Percentiles rank a stretch among this genome's conserved stretches.
phyloP scores from a whole-genome alignment of 176 grass and related monocot genomes.

The Luzula sylvatica region DNA sequence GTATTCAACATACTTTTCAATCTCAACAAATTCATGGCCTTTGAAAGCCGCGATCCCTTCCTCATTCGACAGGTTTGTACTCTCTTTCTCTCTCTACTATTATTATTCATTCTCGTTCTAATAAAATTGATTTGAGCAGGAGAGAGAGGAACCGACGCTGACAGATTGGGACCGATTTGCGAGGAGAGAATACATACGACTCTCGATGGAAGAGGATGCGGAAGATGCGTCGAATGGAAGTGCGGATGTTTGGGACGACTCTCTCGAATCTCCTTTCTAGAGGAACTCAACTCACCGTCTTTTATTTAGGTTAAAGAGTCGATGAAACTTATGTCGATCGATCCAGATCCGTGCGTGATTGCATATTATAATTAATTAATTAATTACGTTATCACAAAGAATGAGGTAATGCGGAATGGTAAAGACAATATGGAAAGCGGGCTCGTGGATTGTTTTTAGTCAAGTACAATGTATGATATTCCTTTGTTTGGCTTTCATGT shows the following conservation, averaged over 20 bases:
- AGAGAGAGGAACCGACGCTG: constrained; percentile 87
- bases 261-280: constrained; percentile 87
- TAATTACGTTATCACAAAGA: no score
- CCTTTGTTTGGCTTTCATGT: no score
- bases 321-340: no score
- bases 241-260: constrained; percentile 90
- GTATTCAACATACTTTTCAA: constrained; percentile 97
- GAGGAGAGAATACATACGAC: constrained; percentile 79
- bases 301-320: no score
- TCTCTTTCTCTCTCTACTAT: not conserved
- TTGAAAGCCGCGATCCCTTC: constrained; percentile 94
- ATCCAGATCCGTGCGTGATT: no score
- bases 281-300: no score
- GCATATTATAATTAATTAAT: no score
- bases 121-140: constrained; percentile 34
- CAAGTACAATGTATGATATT: no score
- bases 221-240: constrained; percentile 98
- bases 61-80: constrained; percentile 84
- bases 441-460: no score
- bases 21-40: constrained; percentile 91
- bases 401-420: no score
- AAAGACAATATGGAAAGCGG: no score
- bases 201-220: constrained; percentile 95
- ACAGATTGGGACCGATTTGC: constrained; percentile 98
- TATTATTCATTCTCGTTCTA: not conserved